Evolutionary conservation across 805 yeast species (phyloP).

Genomic region (Candida adriatica): DNA sequence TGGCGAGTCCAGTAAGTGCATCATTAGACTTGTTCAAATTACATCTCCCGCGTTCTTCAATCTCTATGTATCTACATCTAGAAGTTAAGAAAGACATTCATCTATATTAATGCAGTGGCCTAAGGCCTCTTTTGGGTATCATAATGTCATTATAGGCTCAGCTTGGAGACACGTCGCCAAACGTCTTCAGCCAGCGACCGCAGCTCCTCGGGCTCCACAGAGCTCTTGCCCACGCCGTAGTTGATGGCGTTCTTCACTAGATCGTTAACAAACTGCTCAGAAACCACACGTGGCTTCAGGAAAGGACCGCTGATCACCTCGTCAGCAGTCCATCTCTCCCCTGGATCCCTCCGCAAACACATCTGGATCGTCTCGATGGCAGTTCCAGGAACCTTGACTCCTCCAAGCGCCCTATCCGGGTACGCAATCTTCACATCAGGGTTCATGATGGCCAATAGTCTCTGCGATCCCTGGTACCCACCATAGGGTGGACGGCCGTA

Average conservation of each 20-base stretch:
- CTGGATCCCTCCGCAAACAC: slow-evolving; percentile 69
- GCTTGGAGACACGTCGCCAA: slow-evolving; percentile 35
- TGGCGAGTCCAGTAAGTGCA: too few species aligned
- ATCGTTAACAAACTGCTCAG: slow-evolving; percentile 58
- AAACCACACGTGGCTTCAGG: slow-evolving; percentile 67
- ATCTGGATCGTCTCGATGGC: slow-evolving; percentile 64
- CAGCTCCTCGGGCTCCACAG: slow-evolving; percentile 37
- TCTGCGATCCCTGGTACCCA: slow-evolving; percentile 62
- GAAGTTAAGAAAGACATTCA: too few species aligned
- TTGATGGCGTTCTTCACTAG: slow-evolving; percentile 71
- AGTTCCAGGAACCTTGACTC: slow-evolving; percentile 56
- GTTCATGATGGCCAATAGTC: slow-evolving; percentile 79
- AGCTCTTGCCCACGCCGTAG: slow-evolving; percentile 52
- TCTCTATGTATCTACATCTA: too few species aligned
- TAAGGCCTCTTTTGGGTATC: too few species aligned
- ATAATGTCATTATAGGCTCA: slow-evolving; percentile 9
- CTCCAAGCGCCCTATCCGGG: slow-evolving; percentile 57
- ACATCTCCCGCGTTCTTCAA: too few species aligned
- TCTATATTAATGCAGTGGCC: too few species aligned
- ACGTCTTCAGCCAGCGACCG: slow-evolving; percentile 49
- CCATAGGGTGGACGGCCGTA: slow-evolving; percentile 93
- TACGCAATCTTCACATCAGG: slow-evolving; percentile 67
- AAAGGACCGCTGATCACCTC: slow-evolving; percentile 59
- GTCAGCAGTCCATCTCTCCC: slow-evolving; percentile 54
- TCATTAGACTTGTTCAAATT: too few species aligned